Percentiles rank a stretch among this genome's conserved stretches.
phyloP scores from a whole-genome alignment of 345 rosid species.

The Heritiera fomes region DNA sequence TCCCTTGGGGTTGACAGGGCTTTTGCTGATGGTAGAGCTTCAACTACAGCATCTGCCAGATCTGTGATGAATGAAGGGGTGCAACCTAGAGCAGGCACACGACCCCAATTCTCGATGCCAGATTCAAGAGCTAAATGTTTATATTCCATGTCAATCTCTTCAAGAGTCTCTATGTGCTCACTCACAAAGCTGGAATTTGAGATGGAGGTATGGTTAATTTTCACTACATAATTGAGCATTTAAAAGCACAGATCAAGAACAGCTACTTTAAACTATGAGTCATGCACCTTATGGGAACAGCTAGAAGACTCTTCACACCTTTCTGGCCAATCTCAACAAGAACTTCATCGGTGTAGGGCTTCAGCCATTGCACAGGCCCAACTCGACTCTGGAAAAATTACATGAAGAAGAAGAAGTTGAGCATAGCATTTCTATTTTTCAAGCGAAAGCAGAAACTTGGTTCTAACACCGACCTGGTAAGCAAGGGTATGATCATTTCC shows the following conservation, averaged over 20 bases:
- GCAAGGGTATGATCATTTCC: constrained; percentile 72
- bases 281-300: constrained; percentile 82
- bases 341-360: constrained; percentile 93
- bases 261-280: background rate
- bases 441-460: background rate
- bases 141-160: constrained; percentile 95
- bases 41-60: constrained; percentile 87
- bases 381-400: constrained; percentile 73
- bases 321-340: constrained; percentile 89
- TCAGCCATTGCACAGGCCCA: constrained; percentile 95
- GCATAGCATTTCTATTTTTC: background rate
- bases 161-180: constrained; percentile 93
- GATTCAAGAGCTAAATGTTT: constrained; percentile 82
- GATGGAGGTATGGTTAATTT: background rate
- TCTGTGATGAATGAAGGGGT: constrained; percentile 82
- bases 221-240: background rate
- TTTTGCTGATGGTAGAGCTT: constrained; percentile 76
- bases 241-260: background rate
- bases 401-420: background rate
- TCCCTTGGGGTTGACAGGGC: constrained; percentile 43
- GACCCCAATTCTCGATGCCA: constrained; percentile 89
- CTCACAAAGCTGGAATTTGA: constrained; percentile 71
- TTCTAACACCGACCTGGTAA: constrained; percentile 67
- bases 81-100: constrained; percentile 84
- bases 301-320: constrained; percentile 92